Evolutionary conservation across 2,329 filamentous ascomycete genomes (phyloP), one percentile per base, ranked within the genome.

Genomic region (Penicillium sp.): DNA sequence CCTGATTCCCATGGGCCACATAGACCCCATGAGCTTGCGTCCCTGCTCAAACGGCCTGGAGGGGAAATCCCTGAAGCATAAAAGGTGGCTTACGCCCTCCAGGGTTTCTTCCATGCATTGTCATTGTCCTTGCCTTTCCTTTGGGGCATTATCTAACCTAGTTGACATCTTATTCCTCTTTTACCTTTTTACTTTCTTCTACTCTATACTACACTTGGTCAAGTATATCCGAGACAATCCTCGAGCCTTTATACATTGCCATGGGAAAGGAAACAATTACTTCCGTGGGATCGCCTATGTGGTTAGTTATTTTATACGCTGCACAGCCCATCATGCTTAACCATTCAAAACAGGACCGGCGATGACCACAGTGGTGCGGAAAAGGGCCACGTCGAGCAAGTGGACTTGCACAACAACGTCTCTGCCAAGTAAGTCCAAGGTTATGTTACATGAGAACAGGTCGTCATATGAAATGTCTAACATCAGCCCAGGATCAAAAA

Each of bases 401-500:
- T 62, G 23, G 55, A 56, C 31, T 42, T 62, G 13, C 55, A 61
- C n/a, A 60, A 57, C 40, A 62, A 62, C 38, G n/a, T 57, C 3
- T 58, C 59, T 1, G 60, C 58, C 9, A 58, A 51, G 60, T 62
- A 55, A 40, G 54, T 49, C 29, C n/a, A 4, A 18, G 3, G 11
- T 28, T 36, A 8, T 20, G 18, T 24, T 6, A 14, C 23, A 34
- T 24, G 11, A 20, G 14, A 2, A 11, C 26, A 27, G 3, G 23
- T 9, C 6, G 8, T 24, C 23, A 9, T 24, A 6, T 1, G 16
- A 22, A 36, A 24, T 20, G 4, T 34, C 43, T 51, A 49, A 49
- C 22, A 16, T 1, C 18, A 29, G n/a, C 9, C 3, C 38, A 74
- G 71, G 49, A 73, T 75, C 56, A 71, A 72, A 45, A 75, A 75